These are phyloP conservation scores for Verticillium zaregamsianum DNA, from an alignment of 2,329 filamentous ascomycete genomes.

Conservation along the genomic window DNA sequence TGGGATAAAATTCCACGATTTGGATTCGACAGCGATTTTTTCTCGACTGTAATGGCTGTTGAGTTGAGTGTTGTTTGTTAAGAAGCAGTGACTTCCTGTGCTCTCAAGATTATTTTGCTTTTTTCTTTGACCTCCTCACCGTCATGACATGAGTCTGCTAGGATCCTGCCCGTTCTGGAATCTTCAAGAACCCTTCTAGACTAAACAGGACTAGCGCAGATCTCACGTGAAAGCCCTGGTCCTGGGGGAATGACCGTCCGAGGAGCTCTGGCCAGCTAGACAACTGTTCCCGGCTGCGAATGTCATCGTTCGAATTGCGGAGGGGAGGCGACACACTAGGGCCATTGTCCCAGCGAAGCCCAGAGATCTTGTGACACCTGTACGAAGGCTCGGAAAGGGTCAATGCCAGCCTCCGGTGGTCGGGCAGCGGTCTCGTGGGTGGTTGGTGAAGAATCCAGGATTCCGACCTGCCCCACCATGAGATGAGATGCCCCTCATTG, in stretches of 20 bases:
- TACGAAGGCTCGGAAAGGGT: neutral
- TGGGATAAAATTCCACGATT: neutral
- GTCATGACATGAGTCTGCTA: constrained; percentile 7
- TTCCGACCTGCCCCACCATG: constrained; percentile 46
- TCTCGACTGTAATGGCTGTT: neutral
- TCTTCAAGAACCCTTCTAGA: constrained; percentile 31
- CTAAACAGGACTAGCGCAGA: constrained; percentile 20
- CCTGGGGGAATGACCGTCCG: neutral
- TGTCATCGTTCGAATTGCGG: neutral
- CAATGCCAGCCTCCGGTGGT: constrained; percentile 1
- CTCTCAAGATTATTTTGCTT: constrained; percentile 10
- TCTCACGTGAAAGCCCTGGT: constrained; percentile 15
- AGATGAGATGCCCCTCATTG: constrained; percentile 57
- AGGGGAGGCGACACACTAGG: neutral
- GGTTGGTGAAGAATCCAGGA: constrained; percentile 15
- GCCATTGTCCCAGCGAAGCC: neutral
- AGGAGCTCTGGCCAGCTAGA: neutral
- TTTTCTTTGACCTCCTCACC: constrained; percentile 6
- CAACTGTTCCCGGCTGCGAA: neutral
- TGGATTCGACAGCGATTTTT: neutral
- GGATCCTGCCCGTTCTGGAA: constrained; percentile 33
- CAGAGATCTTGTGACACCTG: neutral
- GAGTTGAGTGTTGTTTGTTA: neutral
- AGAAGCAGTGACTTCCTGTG: constrained; percentile 8
- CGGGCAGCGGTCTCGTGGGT: constrained; percentile 5